Base-by-base conservation (phyloP, 495 filamentous ascomycete species). In the Ramalina intermedia region DNA sequence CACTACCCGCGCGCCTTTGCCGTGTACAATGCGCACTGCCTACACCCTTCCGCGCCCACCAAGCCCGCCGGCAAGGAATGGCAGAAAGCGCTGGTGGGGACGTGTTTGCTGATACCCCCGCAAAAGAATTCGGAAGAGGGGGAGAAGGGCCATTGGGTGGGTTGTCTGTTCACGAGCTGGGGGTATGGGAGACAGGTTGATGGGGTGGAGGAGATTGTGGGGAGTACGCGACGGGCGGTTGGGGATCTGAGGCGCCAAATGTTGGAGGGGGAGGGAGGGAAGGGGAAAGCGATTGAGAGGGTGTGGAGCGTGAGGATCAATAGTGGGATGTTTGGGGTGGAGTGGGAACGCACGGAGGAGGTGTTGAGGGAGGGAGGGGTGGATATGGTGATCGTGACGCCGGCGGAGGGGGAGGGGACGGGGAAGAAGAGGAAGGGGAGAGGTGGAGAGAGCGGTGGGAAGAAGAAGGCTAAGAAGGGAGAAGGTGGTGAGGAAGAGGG, bases 81-180 rank as follows among this genome's bases (percentile, higher is more conserved):
- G 38, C 44, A 57, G 55, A 21, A 37, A 20, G 14, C 56, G 48
- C 38, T 58, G 8, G 56, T 62, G 3, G 72, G 71, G 17, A 69
- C 67, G 2, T 56, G 68, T 4, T 59, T 74, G 3, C 58, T 75
- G 8, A 74, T 74, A 18, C 61, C 66, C 6, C 69, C 70, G 0
- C 65, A 67, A 33, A 24, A 51, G 13, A 7, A 33, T 2, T 14
- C 0, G n/a, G 17, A 4, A 1, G 41, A 45, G 11, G 38, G 36
- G 12, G 50, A 43, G 6, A 65, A 62, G 27, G 51, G 47, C 11
- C 68, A 71, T 29, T 75, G 70, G 69, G 63, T 75, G 7, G 58
- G 71, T 12, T 75, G 72, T 41, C 59, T 75, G 0, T 73, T 75
- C 37, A 73, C 69, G 0, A 70, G 66, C 0, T 16, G 41, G 0